phyloP scores from a whole-genome alignment of 495 filamentous ascomycete genomes.

The Penicillium manginii region DNA sequence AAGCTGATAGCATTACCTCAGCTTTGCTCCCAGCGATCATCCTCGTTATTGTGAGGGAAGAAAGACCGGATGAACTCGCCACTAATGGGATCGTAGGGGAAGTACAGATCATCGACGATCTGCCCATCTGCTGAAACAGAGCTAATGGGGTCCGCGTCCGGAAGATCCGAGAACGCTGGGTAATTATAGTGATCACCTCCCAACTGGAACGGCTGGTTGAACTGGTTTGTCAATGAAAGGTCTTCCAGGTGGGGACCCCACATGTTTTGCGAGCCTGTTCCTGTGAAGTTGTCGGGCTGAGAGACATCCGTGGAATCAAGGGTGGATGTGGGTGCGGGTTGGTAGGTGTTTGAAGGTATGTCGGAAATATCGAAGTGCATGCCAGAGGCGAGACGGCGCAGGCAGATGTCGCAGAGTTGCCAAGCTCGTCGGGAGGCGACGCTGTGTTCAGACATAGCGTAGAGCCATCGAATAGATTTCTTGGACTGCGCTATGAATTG shows the following conservation, averaged over 20 bases:
- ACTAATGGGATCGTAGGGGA: constrained; percentile 52
- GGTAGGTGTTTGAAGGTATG: constrained; percentile 36
- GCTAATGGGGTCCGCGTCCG: constrained; percentile 14
- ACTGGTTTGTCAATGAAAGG: background rate
- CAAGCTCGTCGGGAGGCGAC: constrained; percentile 60
- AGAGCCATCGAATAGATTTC: constrained; percentile 59
- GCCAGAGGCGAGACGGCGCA: constrained; percentile 45
- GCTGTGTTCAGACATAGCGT: constrained; percentile 55
- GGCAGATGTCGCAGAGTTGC: constrained; percentile 54
- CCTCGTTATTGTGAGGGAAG: constrained; percentile 40
- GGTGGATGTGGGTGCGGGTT: constrained; percentile 20
- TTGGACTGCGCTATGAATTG: constrained; percentile 53
- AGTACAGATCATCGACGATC: constrained; percentile 36
- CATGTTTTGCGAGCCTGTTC: background rate
- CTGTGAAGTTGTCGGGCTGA: background rate
- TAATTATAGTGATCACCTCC: constrained; percentile 12
- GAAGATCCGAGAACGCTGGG: constrained; percentile 5
- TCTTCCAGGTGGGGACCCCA: constrained; percentile 20
- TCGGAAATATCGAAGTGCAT: constrained; percentile 48
- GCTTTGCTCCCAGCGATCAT: constrained; percentile 23
- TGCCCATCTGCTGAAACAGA: constrained; percentile 16
- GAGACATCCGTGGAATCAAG: constrained; percentile 6
- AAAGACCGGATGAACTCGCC: constrained; percentile 51
- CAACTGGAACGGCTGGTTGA: background rate
- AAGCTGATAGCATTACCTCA: constrained; percentile 1